Evolutionary conservation across 1,284 basidiomycete species (phyloP).

Genomic region (Trichosporon sp.): DNA sequence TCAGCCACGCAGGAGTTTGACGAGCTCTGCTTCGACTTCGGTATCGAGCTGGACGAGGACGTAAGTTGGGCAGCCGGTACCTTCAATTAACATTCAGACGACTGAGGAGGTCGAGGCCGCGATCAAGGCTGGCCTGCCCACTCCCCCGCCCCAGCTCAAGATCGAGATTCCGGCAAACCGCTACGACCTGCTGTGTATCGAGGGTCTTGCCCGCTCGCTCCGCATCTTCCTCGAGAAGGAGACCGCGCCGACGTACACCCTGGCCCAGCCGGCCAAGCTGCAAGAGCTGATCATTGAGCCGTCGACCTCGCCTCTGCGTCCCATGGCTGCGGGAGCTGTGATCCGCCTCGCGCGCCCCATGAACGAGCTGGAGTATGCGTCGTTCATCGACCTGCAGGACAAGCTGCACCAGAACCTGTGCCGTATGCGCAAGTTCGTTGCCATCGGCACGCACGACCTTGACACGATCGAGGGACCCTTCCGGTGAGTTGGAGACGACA

Average conservation of each 20-base stretch:
- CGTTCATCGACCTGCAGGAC: conserved; percentile 98
- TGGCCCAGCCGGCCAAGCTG: conserved; percentile 68
- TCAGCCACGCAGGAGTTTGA: conserved; percentile 91
- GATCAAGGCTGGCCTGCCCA: conserved; percentile 76
- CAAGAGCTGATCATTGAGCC: conserved; percentile 69
- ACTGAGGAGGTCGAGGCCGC: conserved; percentile 82
- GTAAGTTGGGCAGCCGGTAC: conserved; percentile 59
- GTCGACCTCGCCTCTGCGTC: conserved; percentile 80
- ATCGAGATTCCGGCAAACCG: conserved; percentile 97
- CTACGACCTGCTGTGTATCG: conserved; percentile 96
- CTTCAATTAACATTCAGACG: conserved; percentile 62
- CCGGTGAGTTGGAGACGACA: conserved; percentile 55
- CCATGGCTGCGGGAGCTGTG: conserved; percentile 87
- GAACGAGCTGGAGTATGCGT: conserved; percentile 85
- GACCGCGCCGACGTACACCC: conserved; percentile 70
- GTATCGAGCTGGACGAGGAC: conserved; percentile 96
- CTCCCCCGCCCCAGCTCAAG: conserved; percentile 90
- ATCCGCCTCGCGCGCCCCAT: conserved; percentile 83
- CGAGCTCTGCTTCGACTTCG: conserved; percentile 94
- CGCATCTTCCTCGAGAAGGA: conserved; percentile 79
- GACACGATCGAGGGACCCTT: conserved; percentile 86
- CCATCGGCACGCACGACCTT: conserved; percentile 97
- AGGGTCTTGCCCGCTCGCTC: conserved; percentile 89
- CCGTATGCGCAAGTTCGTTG: conserved; percentile 83
- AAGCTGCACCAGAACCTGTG: conserved; percentile 97